phyloP scores from a whole-genome alignment of 345 rosid genomes.

The Brassica rapa region DNA sequence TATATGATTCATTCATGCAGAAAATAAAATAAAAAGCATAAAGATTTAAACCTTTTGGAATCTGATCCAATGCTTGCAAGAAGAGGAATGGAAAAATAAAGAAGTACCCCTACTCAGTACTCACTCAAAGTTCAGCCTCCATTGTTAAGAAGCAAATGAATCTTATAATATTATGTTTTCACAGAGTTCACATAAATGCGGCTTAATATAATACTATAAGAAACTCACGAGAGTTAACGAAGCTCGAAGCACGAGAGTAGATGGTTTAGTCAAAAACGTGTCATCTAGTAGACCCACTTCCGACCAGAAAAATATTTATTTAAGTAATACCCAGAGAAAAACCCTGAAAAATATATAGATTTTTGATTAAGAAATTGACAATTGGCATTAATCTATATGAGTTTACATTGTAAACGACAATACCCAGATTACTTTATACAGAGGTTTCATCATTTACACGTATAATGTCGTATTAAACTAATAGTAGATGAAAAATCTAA shows the following conservation, averaged over 20 bases:
- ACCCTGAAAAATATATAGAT: neutral
- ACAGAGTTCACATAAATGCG: conserved; percentile 15
- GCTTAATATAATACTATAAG: conserved; percentile 5
- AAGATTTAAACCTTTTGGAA: conserved; percentile 17
- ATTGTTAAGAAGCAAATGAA: conserved; percentile 16
- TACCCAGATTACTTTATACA: neutral
- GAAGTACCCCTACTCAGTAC: conserved; percentile 6
- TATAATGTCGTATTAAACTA: neutral
- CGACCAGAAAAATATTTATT: conserved; percentile 2
- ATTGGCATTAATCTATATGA: conserved; percentile 29
- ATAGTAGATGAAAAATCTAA: neutral
- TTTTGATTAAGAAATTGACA: conserved; percentile 18
- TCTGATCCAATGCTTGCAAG: conserved; percentile 37
- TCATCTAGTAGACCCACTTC: conserved; percentile 40
- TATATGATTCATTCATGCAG: conserved; percentile 37
- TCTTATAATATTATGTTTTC: neutral
- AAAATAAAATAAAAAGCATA: neutral
- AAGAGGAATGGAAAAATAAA: neutral
- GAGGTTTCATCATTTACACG: conserved; percentile 22
- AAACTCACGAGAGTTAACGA: conserved; percentile 33
- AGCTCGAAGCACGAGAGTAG: conserved; percentile 46
- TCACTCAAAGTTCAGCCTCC: conserved; percentile 25
- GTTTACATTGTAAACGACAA: conserved; percentile 28
- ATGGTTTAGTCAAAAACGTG: conserved; percentile 33
- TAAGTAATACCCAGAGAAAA: neutral